phyloP scores from a whole-genome alignment of 192 early-diverging fungal species.

The Geosiphon pyriformis region DNA sequence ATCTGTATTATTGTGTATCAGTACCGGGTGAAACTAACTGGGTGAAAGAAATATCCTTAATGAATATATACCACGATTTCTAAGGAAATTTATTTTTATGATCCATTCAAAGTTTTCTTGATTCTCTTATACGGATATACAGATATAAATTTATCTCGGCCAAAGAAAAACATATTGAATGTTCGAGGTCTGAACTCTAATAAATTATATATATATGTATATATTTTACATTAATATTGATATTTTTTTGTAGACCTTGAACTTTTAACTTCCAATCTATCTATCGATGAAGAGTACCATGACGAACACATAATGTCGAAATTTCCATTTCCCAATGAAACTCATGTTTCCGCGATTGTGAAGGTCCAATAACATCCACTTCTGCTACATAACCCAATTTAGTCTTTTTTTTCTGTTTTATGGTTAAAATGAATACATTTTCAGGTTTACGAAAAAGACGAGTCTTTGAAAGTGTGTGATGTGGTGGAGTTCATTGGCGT shows the following conservation, averaged over 20 bases:
- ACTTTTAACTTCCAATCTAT: neutral
- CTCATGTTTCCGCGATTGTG: conserved; percentile 56
- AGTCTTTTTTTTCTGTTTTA: neutral
- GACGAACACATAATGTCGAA: conserved; percentile 34
- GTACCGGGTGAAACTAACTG: conserved; percentile 65
- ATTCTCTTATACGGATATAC: too few relatives aligned
- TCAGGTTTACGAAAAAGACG: conserved; percentile 45
- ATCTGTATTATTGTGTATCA: conserved; percentile 64
- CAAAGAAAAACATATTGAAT: too few relatives aligned
- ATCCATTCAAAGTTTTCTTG: too few relatives aligned
- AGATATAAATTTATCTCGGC: too few relatives aligned
- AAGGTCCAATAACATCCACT: too few relatives aligned
- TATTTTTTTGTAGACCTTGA: neutral
- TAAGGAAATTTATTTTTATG: too few relatives aligned
- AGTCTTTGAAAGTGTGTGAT: conserved; percentile 48
- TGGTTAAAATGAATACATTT: neutral
- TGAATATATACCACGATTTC: too few relatives aligned
- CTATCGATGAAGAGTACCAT: conserved; percentile 1
- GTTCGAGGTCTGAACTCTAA: too few relatives aligned
- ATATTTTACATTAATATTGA: too few relatives aligned
- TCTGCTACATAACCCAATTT: too few relatives aligned
- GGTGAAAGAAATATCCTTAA: conserved; percentile 43
- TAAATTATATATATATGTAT: too few relatives aligned
- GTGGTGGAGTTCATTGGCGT: conserved; percentile 66
- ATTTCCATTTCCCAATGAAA: conserved; percentile 53